These are phyloP conservation scores for Marasmius fiardii DNA, from an alignment of 1,284 basidiomycete species.

Conservation along the genomic window DNA sequence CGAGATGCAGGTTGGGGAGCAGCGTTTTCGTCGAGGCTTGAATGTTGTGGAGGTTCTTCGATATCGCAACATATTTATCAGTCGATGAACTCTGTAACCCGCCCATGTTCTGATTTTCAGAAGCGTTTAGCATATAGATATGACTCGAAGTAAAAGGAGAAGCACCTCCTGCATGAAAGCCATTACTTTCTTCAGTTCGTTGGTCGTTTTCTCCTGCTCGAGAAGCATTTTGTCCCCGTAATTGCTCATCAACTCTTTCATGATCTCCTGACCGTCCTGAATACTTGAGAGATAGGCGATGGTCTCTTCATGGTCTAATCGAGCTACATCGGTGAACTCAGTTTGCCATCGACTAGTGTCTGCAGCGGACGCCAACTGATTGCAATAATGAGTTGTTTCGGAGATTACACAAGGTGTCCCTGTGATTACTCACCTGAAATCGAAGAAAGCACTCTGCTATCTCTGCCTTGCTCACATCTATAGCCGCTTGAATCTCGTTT, in stretches of 20 bases:
- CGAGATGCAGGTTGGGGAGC: neutral
- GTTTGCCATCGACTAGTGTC: constrained; percentile 44
- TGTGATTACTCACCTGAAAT: constrained; percentile 15
- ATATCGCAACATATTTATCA: constrained; percentile 4
- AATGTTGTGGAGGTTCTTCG: neutral
- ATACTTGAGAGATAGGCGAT: constrained; percentile 38
- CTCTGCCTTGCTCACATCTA: neutral
- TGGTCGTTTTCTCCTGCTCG: no score
- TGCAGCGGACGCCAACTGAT: constrained; percentile 37
- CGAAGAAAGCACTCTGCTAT: constrained; percentile 3
- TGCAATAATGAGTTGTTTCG: neutral
- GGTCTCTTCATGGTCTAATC: constrained; percentile 38
- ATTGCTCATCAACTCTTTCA: constrained; percentile 16
- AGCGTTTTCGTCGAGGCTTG: neutral
- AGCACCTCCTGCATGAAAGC: constrained; percentile 41
- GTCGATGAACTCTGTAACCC: constrained; percentile 25
- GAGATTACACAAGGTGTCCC: constrained; percentile 4
- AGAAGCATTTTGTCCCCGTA: constrained; percentile 11
- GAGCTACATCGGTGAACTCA: constrained; percentile 30
- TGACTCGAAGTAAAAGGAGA: neutral
- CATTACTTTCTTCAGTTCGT: constrained; percentile 37
- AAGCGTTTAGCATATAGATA: neutral
- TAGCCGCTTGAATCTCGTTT: neutral
- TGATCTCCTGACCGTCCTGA: constrained; percentile 32
- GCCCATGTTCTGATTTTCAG: constrained; percentile 30